A percentile compares a stretch with the other conserved stretches of the same genome.
These are phyloP conservation scores for Novymonas esmeraldas DNA, from an alignment of 208 protist species.

Conservation along the genomic window DNA sequence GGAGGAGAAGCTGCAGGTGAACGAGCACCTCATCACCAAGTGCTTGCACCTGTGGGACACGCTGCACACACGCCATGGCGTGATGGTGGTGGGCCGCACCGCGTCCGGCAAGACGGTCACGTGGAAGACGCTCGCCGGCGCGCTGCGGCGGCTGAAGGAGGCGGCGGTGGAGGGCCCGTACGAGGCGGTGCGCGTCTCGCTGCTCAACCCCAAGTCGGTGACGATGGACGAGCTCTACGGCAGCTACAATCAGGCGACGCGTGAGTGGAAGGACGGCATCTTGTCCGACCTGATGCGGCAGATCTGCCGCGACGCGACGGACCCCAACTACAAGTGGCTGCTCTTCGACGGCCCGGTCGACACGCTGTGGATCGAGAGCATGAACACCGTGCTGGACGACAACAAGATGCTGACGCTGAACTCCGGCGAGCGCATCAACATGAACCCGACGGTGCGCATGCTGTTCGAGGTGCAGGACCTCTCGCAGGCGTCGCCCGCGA, in stretches of 20 bases:
- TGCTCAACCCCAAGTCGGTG: constrained; percentile 98
- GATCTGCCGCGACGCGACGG: constrained; percentile 92
- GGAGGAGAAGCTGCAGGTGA: constrained; percentile 75
- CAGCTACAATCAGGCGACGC: constrained; percentile 95
- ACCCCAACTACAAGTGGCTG: constrained; percentile 97
- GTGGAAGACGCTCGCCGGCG: constrained; percentile 91
- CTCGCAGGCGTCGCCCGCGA: constrained; percentile 97
- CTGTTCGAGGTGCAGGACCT: constrained; percentile 99
- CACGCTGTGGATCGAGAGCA: constrained; percentile 99
- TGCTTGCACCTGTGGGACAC: constrained; percentile 97
- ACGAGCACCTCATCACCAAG: constrained; percentile 92
- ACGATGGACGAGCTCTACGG: constrained; percentile 98
- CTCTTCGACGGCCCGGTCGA: constrained; percentile 98
- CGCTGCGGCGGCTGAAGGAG: constrained; percentile 84
- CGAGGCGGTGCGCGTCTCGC: constrained; percentile 85
- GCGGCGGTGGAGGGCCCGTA: constrained; percentile 83
- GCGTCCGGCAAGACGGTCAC: constrained; percentile 95
- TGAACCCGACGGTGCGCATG: constrained; percentile 96
- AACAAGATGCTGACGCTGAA: constrained; percentile 99
- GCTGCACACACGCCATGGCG: constrained; percentile 96
- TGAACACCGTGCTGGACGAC: constrained; percentile 99
- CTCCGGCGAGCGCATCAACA: constrained; percentile 97
- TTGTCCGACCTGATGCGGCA: constrained; percentile 94
- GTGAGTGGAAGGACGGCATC: constrained; percentile 99
- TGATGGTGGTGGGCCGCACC: constrained; percentile 98